Percentiles rank a stretch among this genome's conserved stretches.
These are phyloP conservation scores for Crucibulum laeve DNA, from an alignment of 768 basidiomycete species.

Conservation along the genomic window DNA sequence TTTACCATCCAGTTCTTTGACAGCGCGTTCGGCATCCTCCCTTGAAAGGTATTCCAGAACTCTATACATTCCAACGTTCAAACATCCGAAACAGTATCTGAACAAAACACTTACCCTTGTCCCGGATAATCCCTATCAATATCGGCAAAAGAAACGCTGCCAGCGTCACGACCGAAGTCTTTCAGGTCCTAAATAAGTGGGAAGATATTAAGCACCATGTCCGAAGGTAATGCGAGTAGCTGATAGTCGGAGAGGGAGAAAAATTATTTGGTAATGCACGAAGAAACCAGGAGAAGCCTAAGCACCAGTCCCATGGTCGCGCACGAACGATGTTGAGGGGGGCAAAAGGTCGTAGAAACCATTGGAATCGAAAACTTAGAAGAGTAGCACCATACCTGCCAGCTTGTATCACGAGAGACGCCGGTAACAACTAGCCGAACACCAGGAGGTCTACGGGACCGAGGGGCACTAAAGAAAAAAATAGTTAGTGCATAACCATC, in stretches of 20 bases:
- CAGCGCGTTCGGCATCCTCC: conserved; percentile 92
- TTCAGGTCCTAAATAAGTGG: conserved; percentile 82
- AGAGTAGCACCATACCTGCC: conserved; percentile 81
- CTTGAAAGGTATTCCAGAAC: conserved; percentile 87
- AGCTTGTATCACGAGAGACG: conserved; percentile 91
- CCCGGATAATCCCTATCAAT: conserved; percentile 84
- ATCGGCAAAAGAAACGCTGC: conserved; percentile 91
- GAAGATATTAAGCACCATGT: conserved; percentile 40
- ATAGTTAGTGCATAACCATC: conserved; percentile 7
- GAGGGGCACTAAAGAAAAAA: conserved; percentile 39
- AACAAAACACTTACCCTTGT: conserved; percentile 64
- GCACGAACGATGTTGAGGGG: conserved; percentile 6
- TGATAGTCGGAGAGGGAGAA: too few species aligned
- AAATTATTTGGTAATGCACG: not conserved
- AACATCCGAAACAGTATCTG: not conserved
- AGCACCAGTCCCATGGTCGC: too few species aligned
- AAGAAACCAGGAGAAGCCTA: too few species aligned
- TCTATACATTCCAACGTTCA: conserved; percentile 32
- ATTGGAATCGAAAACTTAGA: conserved; percentile 15
- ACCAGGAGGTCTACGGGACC: conserved; percentile 75
- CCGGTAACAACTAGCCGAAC: conserved; percentile 84
- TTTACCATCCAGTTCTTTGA: conserved; percentile 79
- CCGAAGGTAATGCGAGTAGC: conserved; percentile 22
- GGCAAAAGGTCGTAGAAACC: conserved; percentile 17
- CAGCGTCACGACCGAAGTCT: conserved; percentile 93